These are phyloP conservation scores for Talaromyces ruber DNA, from an alignment of 495 filamentous ascomycete species.

Conservation along the genomic window DNA sequence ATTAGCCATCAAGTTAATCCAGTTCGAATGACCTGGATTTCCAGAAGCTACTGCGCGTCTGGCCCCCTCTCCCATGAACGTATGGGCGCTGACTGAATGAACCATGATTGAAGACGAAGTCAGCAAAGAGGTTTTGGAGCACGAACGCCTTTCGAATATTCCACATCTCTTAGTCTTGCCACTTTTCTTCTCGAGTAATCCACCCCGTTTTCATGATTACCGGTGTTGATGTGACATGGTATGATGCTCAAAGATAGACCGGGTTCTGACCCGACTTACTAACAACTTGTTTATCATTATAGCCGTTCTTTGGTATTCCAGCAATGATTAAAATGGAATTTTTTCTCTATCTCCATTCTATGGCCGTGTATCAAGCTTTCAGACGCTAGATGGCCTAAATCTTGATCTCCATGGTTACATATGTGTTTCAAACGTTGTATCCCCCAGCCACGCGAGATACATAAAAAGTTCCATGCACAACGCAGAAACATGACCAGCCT, in stretches of 20 bases:
- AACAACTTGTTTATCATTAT: too few species aligned
- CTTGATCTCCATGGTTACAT: too few species aligned
- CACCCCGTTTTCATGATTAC: too few species aligned
- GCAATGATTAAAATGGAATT: too few species aligned
- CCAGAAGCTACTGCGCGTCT: slow-evolving; percentile 25
- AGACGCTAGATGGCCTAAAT: too few species aligned
- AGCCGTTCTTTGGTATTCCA: too few species aligned
- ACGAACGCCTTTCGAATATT: not conserved
- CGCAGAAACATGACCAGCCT: not conserved
- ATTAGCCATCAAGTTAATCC: slow-evolving; percentile 33
- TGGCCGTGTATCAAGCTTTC: too few species aligned
- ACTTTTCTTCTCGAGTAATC: not conserved
- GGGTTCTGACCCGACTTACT: too few species aligned
- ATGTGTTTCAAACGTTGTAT: not conserved
- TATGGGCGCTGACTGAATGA: not conserved
- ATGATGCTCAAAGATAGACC: too few species aligned
- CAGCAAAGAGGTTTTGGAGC: not conserved
- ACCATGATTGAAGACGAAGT: not conserved
- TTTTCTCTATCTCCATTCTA: too few species aligned
- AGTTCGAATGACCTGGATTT: slow-evolving; percentile 25
- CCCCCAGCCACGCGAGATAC: not conserved
- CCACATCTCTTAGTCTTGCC: not conserved
- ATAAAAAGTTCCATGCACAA: not conserved
- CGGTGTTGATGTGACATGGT: too few species aligned
- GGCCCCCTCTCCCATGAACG: slow-evolving; percentile 29